Percentiles rank a stretch among this genome's conserved stretches.
Evolutionary conservation across 768 basidiomycete species (phyloP).

Genomic region (Clavulina sp.): DNA sequence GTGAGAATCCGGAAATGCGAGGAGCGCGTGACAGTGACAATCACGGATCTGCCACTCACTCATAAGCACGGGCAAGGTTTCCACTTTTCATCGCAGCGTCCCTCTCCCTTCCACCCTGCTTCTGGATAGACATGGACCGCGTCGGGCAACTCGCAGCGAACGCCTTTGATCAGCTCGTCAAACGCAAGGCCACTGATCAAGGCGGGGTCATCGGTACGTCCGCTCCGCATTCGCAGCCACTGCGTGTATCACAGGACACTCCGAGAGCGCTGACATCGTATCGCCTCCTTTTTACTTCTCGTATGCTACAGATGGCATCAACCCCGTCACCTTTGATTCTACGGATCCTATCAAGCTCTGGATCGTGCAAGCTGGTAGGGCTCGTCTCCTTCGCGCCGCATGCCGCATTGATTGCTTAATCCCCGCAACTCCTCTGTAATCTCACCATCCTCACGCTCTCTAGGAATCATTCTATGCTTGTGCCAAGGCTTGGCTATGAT

Average conservation of each 20-base stretch:
- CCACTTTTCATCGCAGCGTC: neutral
- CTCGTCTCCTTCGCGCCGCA: constrained; percentile 6
- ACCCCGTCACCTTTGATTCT: constrained; percentile 45
- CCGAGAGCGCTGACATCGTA: neutral
- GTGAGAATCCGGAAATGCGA: too few relatives aligned
- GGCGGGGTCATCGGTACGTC: neutral
- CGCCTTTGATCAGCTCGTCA: neutral
- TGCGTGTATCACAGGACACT: neutral
- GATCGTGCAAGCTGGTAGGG: constrained; percentile 50
- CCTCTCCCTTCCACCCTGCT: neutral
- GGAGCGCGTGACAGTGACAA: too few relatives aligned
- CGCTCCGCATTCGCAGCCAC: too few relatives aligned
- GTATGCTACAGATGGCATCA: constrained; percentile 27
- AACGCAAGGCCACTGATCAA: neutral
- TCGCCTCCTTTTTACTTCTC: neutral
- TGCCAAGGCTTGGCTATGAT: constrained; percentile 52
- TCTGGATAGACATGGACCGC: too few relatives aligned
- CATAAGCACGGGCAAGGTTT: too few relatives aligned
- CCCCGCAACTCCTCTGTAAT: too few relatives aligned
- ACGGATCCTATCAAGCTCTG: constrained; percentile 58
- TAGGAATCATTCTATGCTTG: constrained; percentile 67
- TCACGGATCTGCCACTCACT: too few relatives aligned
- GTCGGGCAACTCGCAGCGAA: too few relatives aligned
- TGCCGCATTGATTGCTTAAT: neutral
- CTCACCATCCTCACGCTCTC: constrained; percentile 9